These are phyloP conservation scores for Cyberlindnera mississippiensis DNA, from an alignment of 805 yeast species.

Conservation along the genomic window DNA sequence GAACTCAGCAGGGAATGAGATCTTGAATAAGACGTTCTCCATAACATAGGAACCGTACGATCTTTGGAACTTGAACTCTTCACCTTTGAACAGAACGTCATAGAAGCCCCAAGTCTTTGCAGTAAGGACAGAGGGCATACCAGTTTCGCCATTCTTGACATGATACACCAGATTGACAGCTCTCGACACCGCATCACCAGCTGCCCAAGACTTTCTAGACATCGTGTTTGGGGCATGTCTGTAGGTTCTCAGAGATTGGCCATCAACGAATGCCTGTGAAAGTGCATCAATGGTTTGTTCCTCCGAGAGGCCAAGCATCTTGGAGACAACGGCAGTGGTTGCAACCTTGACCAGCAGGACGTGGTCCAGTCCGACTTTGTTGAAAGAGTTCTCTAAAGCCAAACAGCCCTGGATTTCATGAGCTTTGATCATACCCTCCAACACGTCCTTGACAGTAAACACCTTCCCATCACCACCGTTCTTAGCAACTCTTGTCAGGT, in stretches of 20 bases:
- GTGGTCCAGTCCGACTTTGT: slow-evolving; percentile 57
- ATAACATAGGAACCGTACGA: slow-evolving; percentile 53
- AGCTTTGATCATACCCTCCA: slow-evolving; percentile 57
- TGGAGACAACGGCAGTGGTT: slow-evolving; percentile 55
- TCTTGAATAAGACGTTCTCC: slow-evolving; percentile 60
- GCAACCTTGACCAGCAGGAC: slow-evolving; percentile 57
- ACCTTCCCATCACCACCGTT: slow-evolving; percentile 38
- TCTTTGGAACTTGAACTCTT: slow-evolving; percentile 51
- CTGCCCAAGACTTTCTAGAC: slow-evolving; percentile 65
- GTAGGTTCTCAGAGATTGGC: slow-evolving; percentile 54
- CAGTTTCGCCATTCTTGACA: slow-evolving; percentile 49
- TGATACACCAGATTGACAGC: slow-evolving; percentile 54
- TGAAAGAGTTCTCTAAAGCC: slow-evolving; percentile 58
- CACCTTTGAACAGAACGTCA: slow-evolving; percentile 53
- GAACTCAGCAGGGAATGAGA: slow-evolving; percentile 62
- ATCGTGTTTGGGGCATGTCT: slow-evolving; percentile 64
- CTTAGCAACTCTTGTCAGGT: slow-evolving; percentile 43
- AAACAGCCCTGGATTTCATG: slow-evolving; percentile 60
- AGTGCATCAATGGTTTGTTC: slow-evolving; percentile 52
- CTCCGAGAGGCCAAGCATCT: slow-evolving; percentile 45
- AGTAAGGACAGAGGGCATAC: slow-evolving; percentile 54
- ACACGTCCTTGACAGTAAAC: slow-evolving; percentile 46
- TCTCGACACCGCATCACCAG: slow-evolving; percentile 58
- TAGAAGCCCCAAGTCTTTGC: slow-evolving; percentile 63
- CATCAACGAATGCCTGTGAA: slow-evolving; percentile 60